Percentiles rank a stretch among this genome's conserved stretches.
These are phyloP conservation scores for Colletotrichum scovillei DNA, from an alignment of 2,329 filamentous ascomycete genomes.

Conservation along the genomic window DNA sequence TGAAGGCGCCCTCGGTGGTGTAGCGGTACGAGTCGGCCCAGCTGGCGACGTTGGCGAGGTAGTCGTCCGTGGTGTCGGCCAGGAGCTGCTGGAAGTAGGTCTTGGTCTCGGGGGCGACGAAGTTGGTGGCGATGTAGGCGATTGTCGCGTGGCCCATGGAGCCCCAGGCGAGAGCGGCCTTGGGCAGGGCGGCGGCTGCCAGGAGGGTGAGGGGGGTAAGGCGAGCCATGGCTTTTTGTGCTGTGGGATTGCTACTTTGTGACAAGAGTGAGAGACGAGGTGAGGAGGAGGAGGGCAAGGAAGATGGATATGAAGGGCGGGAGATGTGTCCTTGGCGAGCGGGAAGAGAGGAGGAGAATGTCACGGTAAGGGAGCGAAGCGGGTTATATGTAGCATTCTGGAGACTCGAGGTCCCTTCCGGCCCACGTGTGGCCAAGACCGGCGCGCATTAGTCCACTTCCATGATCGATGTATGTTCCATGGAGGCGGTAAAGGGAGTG, in stretches of 20 bases:
- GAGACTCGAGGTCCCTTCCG: neutral
- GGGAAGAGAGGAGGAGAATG: neutral
- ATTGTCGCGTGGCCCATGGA: conserved; percentile 62
- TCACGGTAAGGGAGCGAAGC: neutral
- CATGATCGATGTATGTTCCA: neutral
- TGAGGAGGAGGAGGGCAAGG: neutral
- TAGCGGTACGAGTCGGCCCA: conserved; percentile 38
- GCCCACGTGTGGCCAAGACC: conserved; percentile 13
- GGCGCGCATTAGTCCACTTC: neutral
- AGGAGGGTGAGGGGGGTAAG: conserved; percentile 38
- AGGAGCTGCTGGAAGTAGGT: conserved; percentile 43
- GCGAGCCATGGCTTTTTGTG: conserved; percentile 39
- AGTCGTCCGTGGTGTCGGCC: conserved; percentile 54
- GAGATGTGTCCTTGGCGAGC: conserved; percentile 12
- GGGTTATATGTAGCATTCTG: conserved; percentile 7
- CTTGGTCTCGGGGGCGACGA: conserved; percentile 53
- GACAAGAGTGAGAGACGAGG: too few relatives aligned
- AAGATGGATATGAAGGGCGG: neutral
- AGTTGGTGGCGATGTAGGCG: conserved; percentile 64
- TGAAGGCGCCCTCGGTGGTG: conserved; percentile 38
- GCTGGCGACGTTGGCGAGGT: conserved; percentile 59
- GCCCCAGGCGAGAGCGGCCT: conserved; percentile 49
- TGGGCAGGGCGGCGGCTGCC: conserved; percentile 36
- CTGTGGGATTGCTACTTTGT: neutral
- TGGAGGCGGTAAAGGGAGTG: neutral